Evolutionary conservation across 169 alveolate genomes (phyloP), one percentile per base, ranked within the genome.

Genomic region (Eimeria tenella): DNA sequence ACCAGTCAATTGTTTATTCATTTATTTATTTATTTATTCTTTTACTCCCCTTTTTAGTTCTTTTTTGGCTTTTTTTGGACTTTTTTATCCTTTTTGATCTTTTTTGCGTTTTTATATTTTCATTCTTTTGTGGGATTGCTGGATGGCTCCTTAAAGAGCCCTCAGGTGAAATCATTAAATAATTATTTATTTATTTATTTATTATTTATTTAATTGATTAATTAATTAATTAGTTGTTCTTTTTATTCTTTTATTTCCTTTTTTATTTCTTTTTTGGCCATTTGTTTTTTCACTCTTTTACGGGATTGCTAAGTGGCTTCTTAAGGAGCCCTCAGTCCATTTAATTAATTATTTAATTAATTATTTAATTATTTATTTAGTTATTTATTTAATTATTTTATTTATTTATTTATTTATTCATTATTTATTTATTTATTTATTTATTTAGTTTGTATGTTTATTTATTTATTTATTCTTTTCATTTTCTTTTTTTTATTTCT

Each of bases 41-140:
- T 31, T 31, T 31, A 1, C 2, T 31, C 42, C 42, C 2, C 2
- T 31, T 31, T 31, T 31, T 31, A 31, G 42, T 31, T 31, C 42
- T 31, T 31, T 31, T 31, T 49, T 71, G n/a, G 81, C 93, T 63
- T 81, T 82, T 19, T 86, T 81, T 25, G 93, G 65, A 68, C 83
- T 82, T 3, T 70, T 82, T 19, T 65, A 81, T 4, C 74, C 93
- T 8, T n/a, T 17, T 58, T 58, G 49, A 88, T 71, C 87, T 88
- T 88, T 74, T 21, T 25, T 6, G 10, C n/a, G 17, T 88, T 88
- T 8, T 88, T 88, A 58, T 82, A 1, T 6, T 1, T 9, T 15
- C 42, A 0, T 11, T 8, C 25, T n/a, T 17, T 1, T 31, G 8
- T 1, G 62, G 23, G 19, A 42, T 50, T 3, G 53, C 58, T 4